Evolutionary conservation across 305 asterid species (phyloP).

Genomic region (Plantago coronopus): DNA sequence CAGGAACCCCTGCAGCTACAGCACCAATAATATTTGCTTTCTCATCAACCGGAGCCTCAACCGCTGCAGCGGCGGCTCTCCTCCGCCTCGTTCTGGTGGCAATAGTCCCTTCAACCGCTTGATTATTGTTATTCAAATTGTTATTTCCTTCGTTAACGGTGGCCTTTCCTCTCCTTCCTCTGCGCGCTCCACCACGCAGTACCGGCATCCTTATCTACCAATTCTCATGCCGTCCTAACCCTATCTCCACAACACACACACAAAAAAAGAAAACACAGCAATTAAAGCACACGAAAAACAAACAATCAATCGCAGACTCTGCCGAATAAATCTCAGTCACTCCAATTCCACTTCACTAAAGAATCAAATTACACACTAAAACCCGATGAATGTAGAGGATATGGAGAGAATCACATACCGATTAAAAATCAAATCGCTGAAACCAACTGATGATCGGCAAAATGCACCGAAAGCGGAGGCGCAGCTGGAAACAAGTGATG

Average conservation of each 20-base stretch:
- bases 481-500: background rate
- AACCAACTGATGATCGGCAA: too few relatives aligned
- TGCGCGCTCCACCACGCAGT: conserved; percentile 14
- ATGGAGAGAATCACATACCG: background rate
- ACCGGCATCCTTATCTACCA: conserved; percentile 16
- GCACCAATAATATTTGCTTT: background rate
- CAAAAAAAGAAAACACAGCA: background rate
- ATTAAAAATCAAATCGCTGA: background rate
- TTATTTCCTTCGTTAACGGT: background rate
- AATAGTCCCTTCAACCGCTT: background rate
- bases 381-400: background rate
- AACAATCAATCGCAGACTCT: background rate
- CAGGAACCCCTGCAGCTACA: conserved; percentile 1
- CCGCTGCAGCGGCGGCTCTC: conserved; percentile 11
- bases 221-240: background rate
- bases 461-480: background rate
- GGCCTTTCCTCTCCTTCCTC: conserved; percentile 9
- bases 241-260: background rate
- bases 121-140: background rate
- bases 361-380: background rate
- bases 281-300: background rate
- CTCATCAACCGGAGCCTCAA: conserved; percentile 12
- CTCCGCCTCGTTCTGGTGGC: conserved; percentile 15
- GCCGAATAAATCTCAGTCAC: background rate
- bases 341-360: background rate